Conservation (phyloP, 805 yeast species). For the Spencermartinsiella europaea region DNA sequence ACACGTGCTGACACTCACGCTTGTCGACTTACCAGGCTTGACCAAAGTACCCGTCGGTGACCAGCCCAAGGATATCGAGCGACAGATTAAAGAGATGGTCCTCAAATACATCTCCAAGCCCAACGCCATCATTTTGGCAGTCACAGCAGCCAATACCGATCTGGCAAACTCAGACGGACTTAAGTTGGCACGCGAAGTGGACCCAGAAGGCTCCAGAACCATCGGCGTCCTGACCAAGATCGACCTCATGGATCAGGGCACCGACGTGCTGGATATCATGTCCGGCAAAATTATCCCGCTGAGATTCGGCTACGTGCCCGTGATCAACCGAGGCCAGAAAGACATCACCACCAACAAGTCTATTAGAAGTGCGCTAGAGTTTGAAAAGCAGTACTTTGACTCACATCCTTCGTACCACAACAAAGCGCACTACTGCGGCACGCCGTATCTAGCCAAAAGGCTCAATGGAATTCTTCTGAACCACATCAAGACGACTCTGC, state of each 20-base stretch:
- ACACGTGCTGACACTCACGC: slow-evolving; percentile 86
- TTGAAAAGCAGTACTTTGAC: slow-evolving; percentile 79
- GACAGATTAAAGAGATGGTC: slow-evolving; percentile 86
- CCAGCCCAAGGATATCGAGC: slow-evolving; percentile 96
- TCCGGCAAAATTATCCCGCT: slow-evolving; percentile 95
- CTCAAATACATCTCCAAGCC: slow-evolving; percentile 92
- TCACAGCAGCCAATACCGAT: slow-evolving; percentile 95
- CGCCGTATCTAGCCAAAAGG: slow-evolving; percentile 91
- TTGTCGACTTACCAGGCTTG: slow-evolving; percentile 95
- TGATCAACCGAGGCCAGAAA: slow-evolving; percentile 94
- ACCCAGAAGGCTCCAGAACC: slow-evolving; percentile 91
- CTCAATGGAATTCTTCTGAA: slow-evolving; percentile 83
- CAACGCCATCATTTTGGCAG: slow-evolving; percentile 90
- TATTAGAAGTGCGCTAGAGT: slow-evolving; percentile 78
- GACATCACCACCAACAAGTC: slow-evolving; percentile 87
- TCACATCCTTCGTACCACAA: slow-evolving; percentile 83
- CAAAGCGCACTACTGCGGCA: slow-evolving; percentile 93
- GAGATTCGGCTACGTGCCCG: slow-evolving; percentile 95
- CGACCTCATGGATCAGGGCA: slow-evolving; percentile 97
- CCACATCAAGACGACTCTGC: slow-evolving; percentile 83
- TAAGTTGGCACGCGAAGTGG: slow-evolving; percentile 94
- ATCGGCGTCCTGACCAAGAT: slow-evolving; percentile 96
- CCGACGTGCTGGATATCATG: slow-evolving; percentile 91
- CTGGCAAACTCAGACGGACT: slow-evolving; percentile 95
- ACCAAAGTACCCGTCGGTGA: slow-evolving; percentile 99